These are phyloP conservation scores for Inga laurina DNA, from an alignment of 306 rosid species.

Conservation along the genomic window DNA sequence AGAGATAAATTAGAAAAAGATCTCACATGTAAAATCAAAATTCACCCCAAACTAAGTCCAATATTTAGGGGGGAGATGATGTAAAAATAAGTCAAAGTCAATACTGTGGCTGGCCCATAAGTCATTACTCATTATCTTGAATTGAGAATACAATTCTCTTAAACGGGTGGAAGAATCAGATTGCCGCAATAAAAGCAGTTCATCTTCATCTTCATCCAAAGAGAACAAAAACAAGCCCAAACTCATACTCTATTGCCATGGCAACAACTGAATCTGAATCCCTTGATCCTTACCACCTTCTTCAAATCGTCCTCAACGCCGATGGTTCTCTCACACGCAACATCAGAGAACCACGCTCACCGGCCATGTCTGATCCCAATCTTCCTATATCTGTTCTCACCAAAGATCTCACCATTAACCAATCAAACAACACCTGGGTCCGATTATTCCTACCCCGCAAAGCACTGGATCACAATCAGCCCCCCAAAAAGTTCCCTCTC, in stretches of 20 bases:
- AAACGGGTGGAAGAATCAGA: not conserved
- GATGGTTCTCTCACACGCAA: slow-evolving; percentile 43
- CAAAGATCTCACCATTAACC: slow-evolving; percentile 48
- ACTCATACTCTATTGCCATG: not conserved
- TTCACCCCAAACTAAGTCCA: too few species aligned
- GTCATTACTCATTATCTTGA: not conserved
- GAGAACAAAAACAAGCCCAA: not conserved
- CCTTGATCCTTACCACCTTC: slow-evolving; percentile 38
- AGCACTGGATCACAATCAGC: slow-evolving; percentile 6
- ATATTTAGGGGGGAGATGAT: too few species aligned
- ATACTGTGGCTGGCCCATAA: not conserved
- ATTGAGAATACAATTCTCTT: not conserved
- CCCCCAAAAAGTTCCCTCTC: slow-evolving; percentile 42
- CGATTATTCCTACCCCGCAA: slow-evolving; percentile 45
- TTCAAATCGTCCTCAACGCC: slow-evolving; percentile 22
- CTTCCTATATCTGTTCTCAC: slow-evolving; percentile 29
- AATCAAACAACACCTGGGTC: slow-evolving; percentile 39
- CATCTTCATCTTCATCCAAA: not conserved
- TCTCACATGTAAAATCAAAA: too few species aligned
- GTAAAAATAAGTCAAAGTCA: not conserved
- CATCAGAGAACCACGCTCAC: not conserved
- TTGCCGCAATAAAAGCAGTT: not conserved
- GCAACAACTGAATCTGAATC: not conserved
- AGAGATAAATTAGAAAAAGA: too few species aligned
- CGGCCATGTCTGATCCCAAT: not conserved